These are phyloP conservation scores for Saccharum hybrid DNA, from an alignment of 202 grass and related monocot species.

Conservation along the genomic window DNA sequence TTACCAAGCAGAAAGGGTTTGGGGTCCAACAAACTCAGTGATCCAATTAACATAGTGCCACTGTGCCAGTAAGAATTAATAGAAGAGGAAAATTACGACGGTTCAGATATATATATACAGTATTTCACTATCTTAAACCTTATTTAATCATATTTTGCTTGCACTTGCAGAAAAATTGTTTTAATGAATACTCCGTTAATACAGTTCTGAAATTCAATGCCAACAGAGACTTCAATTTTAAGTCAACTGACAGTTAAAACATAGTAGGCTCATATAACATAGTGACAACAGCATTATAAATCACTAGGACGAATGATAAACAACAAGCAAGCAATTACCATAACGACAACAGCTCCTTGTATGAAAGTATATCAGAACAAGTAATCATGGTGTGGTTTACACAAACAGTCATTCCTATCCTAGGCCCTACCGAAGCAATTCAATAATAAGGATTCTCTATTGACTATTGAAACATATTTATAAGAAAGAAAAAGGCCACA, in stretches of 20 bases:
- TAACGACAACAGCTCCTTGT: neutral
- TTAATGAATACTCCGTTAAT: neutral
- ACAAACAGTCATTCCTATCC: neutral
- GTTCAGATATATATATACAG: conserved; percentile 7
- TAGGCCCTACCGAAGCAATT: neutral
- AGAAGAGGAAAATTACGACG: neutral
- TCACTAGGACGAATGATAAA: neutral
- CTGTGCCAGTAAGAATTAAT: neutral
- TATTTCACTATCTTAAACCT: neutral
- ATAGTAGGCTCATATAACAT: neutral
- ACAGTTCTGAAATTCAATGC: conserved; percentile 4
- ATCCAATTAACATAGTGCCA: conserved; percentile 24
- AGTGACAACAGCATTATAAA: neutral
- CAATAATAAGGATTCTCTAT: conserved; percentile 24
- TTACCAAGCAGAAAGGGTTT: conserved; percentile 25
- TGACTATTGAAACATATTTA: conserved; percentile 22
- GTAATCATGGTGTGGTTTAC: neutral
- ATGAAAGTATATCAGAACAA: conserved; percentile 15
- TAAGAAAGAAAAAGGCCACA: neutral
- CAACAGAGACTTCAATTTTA: conserved; percentile 13
- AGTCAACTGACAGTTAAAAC: neutral
- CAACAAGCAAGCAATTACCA: neutral
- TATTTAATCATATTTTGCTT: neutral
- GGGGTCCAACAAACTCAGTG: neutral
- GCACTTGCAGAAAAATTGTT: neutral